Conservation (phyloP, 176 grass and related monocot species). For the Triticum aestivum region IWGSC_CS_RefSeq_v2.1 NC_057813.1:436421965-436422464, state of each 20-base stretch:
- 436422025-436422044: slow-evolving; percentile 24
- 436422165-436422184: slow-evolving; percentile 28
- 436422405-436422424: slow-evolving; percentile 10
- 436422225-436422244: background rate
- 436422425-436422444: background rate
- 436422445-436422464: background rate
- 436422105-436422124: slow-evolving; percentile 70
- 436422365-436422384: slow-evolving; percentile 63
- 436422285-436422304: slow-evolving; percentile 75
- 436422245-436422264: slow-evolving; percentile 8
- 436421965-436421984: slow-evolving; percentile 78
- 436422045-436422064: slow-evolving; percentile 4
- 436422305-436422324: slow-evolving; percentile 75
- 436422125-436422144: slow-evolving; percentile 35
- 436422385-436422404: slow-evolving; percentile 50
- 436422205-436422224: background rate
- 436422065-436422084: slow-evolving; percentile 56
- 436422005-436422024: slow-evolving; percentile 34
- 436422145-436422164: slow-evolving; percentile 56
- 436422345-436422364: slow-evolving; percentile 66
- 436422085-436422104: slow-evolving; percentile 65
- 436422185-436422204: slow-evolving; percentile 4
- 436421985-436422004: slow-evolving; percentile 47
- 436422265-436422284: slow-evolving; percentile 18
- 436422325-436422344: slow-evolving; percentile 67